Evolutionary conservation across 78 protist species (phyloP).

Genomic region (Speleostelium caveatum): DNA sequence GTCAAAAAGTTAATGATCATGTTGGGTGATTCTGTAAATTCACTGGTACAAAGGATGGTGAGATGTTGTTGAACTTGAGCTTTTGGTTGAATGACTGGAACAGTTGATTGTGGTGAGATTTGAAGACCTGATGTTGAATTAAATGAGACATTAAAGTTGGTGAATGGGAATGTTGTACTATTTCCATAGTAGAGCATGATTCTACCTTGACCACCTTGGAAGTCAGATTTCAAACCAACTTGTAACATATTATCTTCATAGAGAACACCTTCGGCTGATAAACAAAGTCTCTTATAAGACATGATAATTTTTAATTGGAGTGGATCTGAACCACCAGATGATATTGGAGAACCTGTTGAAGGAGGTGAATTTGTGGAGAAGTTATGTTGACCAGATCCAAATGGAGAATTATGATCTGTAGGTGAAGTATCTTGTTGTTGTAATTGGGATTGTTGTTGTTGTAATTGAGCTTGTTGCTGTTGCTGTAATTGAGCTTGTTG

Average conservation of each 20-base stretch:
- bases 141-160: constrained; percentile 19
- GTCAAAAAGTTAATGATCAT: constrained; percentile 49
- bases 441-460: constrained; percentile 29
- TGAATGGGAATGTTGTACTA: constrained; percentile 59
- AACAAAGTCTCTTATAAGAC: constrained; percentile 38
- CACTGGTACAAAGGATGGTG: constrained; percentile 29
- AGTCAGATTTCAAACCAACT: constrained; percentile 84
- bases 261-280: constrained; percentile 76
- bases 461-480: constrained; percentile 9
- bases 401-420: neutral
- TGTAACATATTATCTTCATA: constrained; percentile 85
- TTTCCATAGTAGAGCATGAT: constrained; percentile 81
- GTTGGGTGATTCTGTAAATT: constrained; percentile 71
- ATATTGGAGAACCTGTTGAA: constrained; percentile 29
- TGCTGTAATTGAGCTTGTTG: constrained; percentile 3
- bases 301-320: constrained; percentile 33
- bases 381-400: neutral
- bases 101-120: constrained; percentile 70
- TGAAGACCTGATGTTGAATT: constrained; percentile 16
- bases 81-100: constrained; percentile 76
- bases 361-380: constrained; percentile 15
- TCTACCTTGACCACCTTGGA: constrained; percentile 30
- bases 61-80: constrained; percentile 81
- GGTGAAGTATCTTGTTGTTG: constrained; percentile 2
- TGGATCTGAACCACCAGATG: constrained; percentile 36